phyloP scores from a whole-genome alignment of 805 yeast species.

The Spathaspora arborariae region DNA sequence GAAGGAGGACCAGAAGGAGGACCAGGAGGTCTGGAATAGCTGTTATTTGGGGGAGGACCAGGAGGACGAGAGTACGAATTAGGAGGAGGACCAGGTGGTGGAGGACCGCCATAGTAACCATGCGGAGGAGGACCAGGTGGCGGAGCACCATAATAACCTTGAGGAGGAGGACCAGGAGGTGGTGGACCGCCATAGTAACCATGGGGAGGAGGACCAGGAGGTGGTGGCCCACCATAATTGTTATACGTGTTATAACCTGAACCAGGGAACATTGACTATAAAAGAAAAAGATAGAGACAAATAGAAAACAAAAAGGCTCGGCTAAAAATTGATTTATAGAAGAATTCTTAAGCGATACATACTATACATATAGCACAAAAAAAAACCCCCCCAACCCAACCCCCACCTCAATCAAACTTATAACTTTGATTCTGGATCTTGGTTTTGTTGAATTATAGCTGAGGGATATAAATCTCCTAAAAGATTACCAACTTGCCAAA shows the following conservation, averaged over 20 bases:
- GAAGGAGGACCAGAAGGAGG: conserved; percentile 16
- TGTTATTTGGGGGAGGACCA: not conserved
- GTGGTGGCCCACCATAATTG: conserved; percentile 1
- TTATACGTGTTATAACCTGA: conserved; percentile 11
- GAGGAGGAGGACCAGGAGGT: conserved; percentile 8
- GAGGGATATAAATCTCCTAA: conserved; percentile 33
- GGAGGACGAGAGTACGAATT: not conserved
- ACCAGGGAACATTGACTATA: conserved; percentile 17
- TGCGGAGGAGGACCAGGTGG: conserved; percentile 20
- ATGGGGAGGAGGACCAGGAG: not conserved
- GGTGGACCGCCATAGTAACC: conserved; percentile 4
- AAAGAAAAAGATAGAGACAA: not conserved
- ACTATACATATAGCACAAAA: too few species aligned
- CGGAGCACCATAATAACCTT: conserved; percentile 9
- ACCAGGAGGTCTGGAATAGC: conserved; percentile 12
- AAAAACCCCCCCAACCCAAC: too few species aligned
- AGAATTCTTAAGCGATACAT: too few species aligned
- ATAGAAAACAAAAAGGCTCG: not conserved
- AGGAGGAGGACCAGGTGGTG: conserved; percentile 11
- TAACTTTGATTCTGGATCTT: conserved; percentile 22
- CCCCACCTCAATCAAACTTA: too few species aligned
- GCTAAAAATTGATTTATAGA: not conserved
- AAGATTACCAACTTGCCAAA: conserved; percentile 71
- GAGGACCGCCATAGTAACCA: conserved; percentile 14
- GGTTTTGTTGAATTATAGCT: conserved; percentile 24